Evolutionary conservation across 2,329 filamentous ascomycete genomes (phyloP).

Genomic region (Rhynchosporium agropyri): DNA sequence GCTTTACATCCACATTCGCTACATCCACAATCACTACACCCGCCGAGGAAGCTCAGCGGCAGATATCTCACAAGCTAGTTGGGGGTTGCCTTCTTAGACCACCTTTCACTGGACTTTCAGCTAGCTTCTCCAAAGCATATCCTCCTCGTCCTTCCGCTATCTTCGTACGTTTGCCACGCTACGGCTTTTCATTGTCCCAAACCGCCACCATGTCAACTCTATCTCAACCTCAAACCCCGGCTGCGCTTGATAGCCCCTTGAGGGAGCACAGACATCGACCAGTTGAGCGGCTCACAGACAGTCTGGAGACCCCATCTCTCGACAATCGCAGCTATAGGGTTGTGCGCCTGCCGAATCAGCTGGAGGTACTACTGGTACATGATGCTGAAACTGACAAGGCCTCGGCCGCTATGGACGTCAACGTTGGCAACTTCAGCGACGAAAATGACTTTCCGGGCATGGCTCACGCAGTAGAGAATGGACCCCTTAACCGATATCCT

Average conservation of each 20-base stretch:
- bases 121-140: conserved; percentile 21
- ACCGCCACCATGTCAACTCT: conserved; percentile 39
- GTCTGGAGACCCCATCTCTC: conserved; percentile 78
- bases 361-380: conserved; percentile 91
- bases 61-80: conserved; percentile 18
- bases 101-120: conserved; percentile 14
- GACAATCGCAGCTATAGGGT: conserved; percentile 90
- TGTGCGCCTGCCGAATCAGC: conserved; percentile 80
- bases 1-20: conserved; percentile 10
- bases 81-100: conserved; percentile 19
- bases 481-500: neutral
- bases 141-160: conserved; percentile 19
- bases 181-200: conserved; percentile 26
- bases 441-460: conserved; percentile 88
- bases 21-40: neutral
- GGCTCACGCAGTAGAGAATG: conserved; percentile 75
- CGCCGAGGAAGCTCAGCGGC: conserved; percentile 13
- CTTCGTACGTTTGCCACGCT: conserved; percentile 20
- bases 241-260: conserved; percentile 36
- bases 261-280: conserved; percentile 40
- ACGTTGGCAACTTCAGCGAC: conserved; percentile 95
- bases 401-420: conserved; percentile 91
- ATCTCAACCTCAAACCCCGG: conserved; percentile 41
- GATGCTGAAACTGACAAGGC: conserved; percentile 96
- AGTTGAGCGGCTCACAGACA: conserved; percentile 37